phyloP scores from a whole-genome alignment of 2,329 filamentous ascomycete genomes.

The Claviceps digitariae region DNA sequence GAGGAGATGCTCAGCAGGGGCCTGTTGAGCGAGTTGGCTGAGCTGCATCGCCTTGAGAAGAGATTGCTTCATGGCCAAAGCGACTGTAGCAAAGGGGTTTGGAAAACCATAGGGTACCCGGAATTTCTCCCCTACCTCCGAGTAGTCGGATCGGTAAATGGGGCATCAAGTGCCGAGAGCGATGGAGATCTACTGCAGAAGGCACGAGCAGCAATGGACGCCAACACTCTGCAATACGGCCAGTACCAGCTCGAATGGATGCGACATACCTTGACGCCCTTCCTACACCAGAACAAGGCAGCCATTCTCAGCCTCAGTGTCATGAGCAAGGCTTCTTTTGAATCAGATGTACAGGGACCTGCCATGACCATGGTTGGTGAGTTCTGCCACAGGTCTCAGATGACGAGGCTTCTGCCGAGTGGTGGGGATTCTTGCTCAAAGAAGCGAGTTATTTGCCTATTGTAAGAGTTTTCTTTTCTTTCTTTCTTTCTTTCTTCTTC shows the following conservation, averaged over 20 bases:
- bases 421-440: neutral
- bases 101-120: neutral
- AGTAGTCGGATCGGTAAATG: neutral
- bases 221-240: constrained; percentile 1
- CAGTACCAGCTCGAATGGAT: constrained; percentile 2
- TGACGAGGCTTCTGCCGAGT: neutral
- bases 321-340: neutral
- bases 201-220: neutral
- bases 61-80: neutral
- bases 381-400: neutral
- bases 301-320: neutral
- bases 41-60: neutral
- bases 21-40: neutral
- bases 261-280: neutral
- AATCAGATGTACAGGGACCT: neutral
- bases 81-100: neutral
- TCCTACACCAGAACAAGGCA: neutral
- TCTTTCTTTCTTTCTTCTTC: neutral
- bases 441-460: neutral
- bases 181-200: neutral
- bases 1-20: neutral
- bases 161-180: neutral
- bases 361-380: neutral
- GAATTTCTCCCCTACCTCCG: neutral
- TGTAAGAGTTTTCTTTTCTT: neutral